Conservation (phyloP, 169 alveolate genomes). For the Plasmodium gonderi region DNA sequence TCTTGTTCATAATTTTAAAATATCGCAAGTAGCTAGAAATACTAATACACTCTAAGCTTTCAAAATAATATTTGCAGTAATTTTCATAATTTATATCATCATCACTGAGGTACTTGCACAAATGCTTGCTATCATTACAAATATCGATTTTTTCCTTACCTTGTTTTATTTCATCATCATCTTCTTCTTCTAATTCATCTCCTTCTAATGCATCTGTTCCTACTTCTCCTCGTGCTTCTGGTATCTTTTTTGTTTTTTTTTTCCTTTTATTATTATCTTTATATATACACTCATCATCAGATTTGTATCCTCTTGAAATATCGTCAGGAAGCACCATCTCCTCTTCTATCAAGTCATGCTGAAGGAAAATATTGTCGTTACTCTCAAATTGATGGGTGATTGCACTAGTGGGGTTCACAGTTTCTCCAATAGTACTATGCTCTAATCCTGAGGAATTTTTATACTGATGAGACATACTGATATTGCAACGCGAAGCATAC, state of each 20-base stretch:
- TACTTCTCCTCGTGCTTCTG: too few relatives aligned
- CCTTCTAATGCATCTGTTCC: too few relatives aligned
- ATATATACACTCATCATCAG: slow-evolving; percentile 42
- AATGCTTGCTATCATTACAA: not conserved
- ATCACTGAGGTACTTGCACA: slow-evolving; percentile 63
- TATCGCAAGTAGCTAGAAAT: slow-evolving; percentile 18
- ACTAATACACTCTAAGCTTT: not conserved
- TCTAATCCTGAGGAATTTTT: not conserved
- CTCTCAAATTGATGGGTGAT: not conserved
- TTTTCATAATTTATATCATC: slow-evolving; percentile 53
- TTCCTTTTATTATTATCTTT: not conserved
- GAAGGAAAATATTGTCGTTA: not conserved
- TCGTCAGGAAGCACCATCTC: not conserved
- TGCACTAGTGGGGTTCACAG: not conserved
- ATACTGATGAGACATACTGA: not conserved
- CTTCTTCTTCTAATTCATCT: too few relatives aligned
- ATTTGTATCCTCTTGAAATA: not conserved
- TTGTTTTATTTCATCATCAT: not conserved
- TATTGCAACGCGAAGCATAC: not conserved
- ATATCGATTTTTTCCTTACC: too few relatives aligned
- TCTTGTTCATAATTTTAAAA: slow-evolving; percentile 35
- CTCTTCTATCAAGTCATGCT: not conserved
- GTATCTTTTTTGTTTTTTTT: not conserved
- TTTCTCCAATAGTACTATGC: not conserved
- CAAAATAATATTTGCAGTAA: slow-evolving; percentile 22